phyloP scores from a whole-genome alignment of 2,329 filamentous ascomycete species.

The Decorospora gaudefroyi region DNA sequence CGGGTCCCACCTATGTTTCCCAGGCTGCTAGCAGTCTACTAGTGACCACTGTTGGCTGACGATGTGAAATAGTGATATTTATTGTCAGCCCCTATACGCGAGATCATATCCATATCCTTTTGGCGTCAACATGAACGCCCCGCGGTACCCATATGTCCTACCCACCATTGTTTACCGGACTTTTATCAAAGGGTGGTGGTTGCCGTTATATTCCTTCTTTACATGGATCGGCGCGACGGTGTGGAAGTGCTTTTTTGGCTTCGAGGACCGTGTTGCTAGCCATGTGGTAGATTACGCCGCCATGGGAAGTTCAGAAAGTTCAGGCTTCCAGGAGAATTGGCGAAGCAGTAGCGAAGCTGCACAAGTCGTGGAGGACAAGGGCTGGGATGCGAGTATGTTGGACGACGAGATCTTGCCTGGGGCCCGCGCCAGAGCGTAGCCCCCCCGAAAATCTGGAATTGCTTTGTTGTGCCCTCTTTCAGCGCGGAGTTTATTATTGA shows the following conservation, averaged over 20 bases:
- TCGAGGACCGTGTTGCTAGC: slow-evolving; percentile 6
- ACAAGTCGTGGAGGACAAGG: slow-evolving; percentile 19
- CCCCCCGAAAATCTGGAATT: neutral
- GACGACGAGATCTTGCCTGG: slow-evolving; percentile 26
- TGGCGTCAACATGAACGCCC: slow-evolving; percentile 57
- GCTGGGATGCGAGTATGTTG: slow-evolving; percentile 33
- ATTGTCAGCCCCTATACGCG: slow-evolving; percentile 57
- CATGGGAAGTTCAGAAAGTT: slow-evolving; percentile 4
- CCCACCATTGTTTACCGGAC: slow-evolving; percentile 58
- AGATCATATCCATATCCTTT: slow-evolving; percentile 54
- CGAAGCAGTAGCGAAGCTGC: slow-evolving; percentile 9
- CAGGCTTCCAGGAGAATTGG: slow-evolving; percentile 11
- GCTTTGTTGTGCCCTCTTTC: slow-evolving; percentile 7
- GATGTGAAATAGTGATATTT: slow-evolving; percentile 47
- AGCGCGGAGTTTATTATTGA: slow-evolving; percentile 21
- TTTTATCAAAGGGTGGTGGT: slow-evolving; percentile 43
- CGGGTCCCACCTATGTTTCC: no score
- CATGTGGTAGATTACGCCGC: slow-evolving; percentile 3
- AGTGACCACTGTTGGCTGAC: slow-evolving; percentile 4
- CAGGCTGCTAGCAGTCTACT: no score
- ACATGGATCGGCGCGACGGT: slow-evolving; percentile 24
- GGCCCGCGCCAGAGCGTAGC: neutral
- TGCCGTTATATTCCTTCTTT: slow-evolving; percentile 32
- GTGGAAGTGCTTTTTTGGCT: slow-evolving; percentile 15
- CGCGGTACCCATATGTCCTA: slow-evolving; percentile 60